A percentile compares a stretch with the other conserved stretches of the same genome.
Conservation (phyloP, 2,329 filamentous ascomycete genomes). For the Leptographium lundbergii region DNA sequence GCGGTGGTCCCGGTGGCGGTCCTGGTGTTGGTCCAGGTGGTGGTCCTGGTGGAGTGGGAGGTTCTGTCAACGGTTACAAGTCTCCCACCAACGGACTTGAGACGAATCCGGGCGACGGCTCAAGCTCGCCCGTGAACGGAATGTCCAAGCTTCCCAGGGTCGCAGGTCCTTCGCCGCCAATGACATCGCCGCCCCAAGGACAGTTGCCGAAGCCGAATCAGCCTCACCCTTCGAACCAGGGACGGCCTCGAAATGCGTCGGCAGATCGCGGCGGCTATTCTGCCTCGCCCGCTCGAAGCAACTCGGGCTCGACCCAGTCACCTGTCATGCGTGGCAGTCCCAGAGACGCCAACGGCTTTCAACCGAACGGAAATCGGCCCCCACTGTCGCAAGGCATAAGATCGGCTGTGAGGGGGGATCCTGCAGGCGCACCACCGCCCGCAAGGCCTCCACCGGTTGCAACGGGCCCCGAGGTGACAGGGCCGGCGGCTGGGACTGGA, state of each 20-base stretch:
- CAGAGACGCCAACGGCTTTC: constrained; percentile 31
- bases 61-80: constrained; percentile 28
- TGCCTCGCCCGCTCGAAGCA: constrained; percentile 21
- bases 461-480: neutral
- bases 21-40: too few species aligned
- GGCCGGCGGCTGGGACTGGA: neutral
- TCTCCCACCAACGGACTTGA: constrained; percentile 27
- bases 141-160: constrained; percentile 27
- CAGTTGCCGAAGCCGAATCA: constrained; percentile 37
- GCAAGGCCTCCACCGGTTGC: neutral
- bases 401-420: neutral
- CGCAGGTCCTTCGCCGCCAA: constrained; percentile 22
- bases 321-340: constrained; percentile 28
- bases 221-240: constrained; percentile 21
- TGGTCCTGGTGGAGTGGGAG: constrained; percentile 22
- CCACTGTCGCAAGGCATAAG: constrained; percentile 15
- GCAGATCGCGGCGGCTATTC: constrained; percentile 28
- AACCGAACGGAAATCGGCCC: constrained; percentile 35
- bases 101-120: constrained; percentile 18
- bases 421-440: neutral
- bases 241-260: constrained; percentile 36
- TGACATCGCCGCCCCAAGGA: constrained; percentile 41
- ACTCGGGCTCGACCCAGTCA: constrained; percentile 24
- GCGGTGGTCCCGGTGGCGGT: too few species aligned
- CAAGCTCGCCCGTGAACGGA: constrained; percentile 14